phyloP scores from a whole-genome alignment of 805 yeast species.

The Candida odintsovae region DNA sequence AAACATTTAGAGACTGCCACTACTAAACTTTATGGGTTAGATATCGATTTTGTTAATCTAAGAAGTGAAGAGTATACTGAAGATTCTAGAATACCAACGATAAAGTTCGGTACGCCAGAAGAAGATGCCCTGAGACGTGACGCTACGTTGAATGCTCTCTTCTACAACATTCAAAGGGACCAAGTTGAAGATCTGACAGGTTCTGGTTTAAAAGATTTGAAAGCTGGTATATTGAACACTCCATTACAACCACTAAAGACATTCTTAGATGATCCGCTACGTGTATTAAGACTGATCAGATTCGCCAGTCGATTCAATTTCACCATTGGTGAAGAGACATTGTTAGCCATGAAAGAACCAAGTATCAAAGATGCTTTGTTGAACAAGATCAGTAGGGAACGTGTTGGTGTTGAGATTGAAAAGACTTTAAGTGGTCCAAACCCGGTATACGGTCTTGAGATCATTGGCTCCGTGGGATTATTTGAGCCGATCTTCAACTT shows the following conservation, averaged over 20 bases:
- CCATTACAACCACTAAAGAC: slow-evolving; percentile 85
- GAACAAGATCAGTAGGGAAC: slow-evolving; percentile 79
- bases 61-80: slow-evolving; percentile 82
- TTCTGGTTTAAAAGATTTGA: slow-evolving; percentile 66
- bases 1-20: slow-evolving; percentile 97
- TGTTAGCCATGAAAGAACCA: slow-evolving; percentile 54
- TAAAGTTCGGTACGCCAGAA: slow-evolving; percentile 81
- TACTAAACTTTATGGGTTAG: slow-evolving; percentile 75
- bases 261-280: slow-evolving; percentile 87
- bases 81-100: slow-evolving; percentile 79
- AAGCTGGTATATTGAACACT: slow-evolving; percentile 69
- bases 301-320: slow-evolving; percentile 81
- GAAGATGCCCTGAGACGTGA: slow-evolving; percentile 93
- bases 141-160: slow-evolving; percentile 90
- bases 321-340: slow-evolving; percentile 49
- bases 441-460: slow-evolving; percentile 56
- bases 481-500: slow-evolving; percentile 53
- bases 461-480: slow-evolving; percentile 51
- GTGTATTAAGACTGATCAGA: slow-evolving; percentile 79
- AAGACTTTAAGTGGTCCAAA: slow-evolving; percentile 66
- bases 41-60: slow-evolving; percentile 89
- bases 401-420: slow-evolving; percentile 80
- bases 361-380: slow-evolving; percentile 54
- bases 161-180: slow-evolving; percentile 68
- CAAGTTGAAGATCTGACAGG: slow-evolving; percentile 82